Conservation (phyloP, 768 basidiomycete species). For the Pisolithus marmoratus region DNA sequence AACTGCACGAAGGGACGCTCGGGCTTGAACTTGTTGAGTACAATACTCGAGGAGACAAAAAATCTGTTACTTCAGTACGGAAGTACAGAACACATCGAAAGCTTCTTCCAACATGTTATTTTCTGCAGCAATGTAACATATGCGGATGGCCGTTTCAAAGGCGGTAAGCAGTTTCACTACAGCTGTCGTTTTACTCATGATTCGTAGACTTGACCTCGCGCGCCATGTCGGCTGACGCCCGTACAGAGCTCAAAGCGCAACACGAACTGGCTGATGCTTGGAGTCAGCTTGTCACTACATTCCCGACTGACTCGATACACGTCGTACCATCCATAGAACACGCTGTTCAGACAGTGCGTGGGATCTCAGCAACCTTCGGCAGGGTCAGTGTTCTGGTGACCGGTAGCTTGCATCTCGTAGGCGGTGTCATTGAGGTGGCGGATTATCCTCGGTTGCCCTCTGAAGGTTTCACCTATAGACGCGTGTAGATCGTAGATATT, state of each 20-base stretch:
- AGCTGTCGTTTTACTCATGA: not conserved
- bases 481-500: too few species aligned
- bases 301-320: slow-evolving; percentile 58
- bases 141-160: slow-evolving; percentile 81
- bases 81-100: slow-evolving; percentile 30
- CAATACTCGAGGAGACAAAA: slow-evolving; percentile 49
- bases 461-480: slow-evolving; percentile 19
- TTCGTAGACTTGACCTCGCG: slow-evolving; percentile 69
- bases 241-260: slow-evolving; percentile 53
- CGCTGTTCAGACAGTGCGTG: slow-evolving; percentile 63
- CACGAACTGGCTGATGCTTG: slow-evolving; percentile 72
- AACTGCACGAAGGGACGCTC: slow-evolving; percentile 93
- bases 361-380: slow-evolving; percentile 25
- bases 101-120: slow-evolving; percentile 79
- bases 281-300: slow-evolving; percentile 55
- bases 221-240: slow-evolving; percentile 56
- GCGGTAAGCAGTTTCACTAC: slow-evolving; percentile 48
- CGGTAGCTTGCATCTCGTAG: slow-evolving; percentile 91
- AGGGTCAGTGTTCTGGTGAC: slow-evolving; percentile 70
- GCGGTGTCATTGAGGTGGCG: slow-evolving; percentile 90
- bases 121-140: slow-evolving; percentile 98
- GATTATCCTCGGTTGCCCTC: slow-evolving; percentile 68
- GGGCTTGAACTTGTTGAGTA: slow-evolving; percentile 63
- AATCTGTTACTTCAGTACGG: slow-evolving; percentile 39
- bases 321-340: slow-evolving; percentile 87